Conservation (phyloP, 2,329 filamentous ascomycete genomes). For the Nectriaceae sp. region DNA sequence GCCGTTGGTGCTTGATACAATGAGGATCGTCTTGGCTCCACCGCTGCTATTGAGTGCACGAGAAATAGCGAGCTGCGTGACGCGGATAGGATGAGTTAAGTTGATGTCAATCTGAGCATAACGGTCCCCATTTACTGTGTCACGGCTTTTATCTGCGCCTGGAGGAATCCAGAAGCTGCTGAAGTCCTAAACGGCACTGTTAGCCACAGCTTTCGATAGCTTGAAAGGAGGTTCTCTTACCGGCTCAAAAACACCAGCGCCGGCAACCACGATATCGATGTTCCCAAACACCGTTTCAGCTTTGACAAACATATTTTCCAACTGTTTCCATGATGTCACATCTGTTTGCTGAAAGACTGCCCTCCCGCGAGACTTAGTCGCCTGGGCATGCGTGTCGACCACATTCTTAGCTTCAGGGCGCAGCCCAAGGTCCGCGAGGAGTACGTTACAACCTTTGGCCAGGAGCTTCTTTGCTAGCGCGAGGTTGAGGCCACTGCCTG, state of each 20-base stretch:
- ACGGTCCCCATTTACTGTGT: not conserved
- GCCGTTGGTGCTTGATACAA: not conserved
- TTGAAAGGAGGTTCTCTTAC: not conserved
- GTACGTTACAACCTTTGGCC: not conserved
- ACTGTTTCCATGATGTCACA: not conserved
- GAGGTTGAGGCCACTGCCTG: not conserved
- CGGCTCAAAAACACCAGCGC: not conserved
- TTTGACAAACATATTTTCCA: not conserved
- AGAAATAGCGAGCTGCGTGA: not conserved
- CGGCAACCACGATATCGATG: not conserved
- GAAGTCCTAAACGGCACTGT: not conserved
- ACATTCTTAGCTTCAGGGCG: not conserved
- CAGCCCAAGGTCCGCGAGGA: not conserved
- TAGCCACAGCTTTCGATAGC: not conserved
- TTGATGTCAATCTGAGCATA: conserved; percentile 1
- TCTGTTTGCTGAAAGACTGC: not conserved
- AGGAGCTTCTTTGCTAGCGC: not conserved
- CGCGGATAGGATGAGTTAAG: not conserved
- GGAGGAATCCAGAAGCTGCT: not conserved
- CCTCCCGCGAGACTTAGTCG: not conserved
- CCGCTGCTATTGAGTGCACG: not conserved
- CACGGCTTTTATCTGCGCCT: not conserved
- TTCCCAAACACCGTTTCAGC: not conserved
- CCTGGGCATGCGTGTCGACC: not conserved
- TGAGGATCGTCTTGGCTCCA: not conserved